A percentile compares a stretch with the other conserved stretches of the same genome.
phyloP scores from a whole-genome alignment of 768 basidiomycete species.

The Pisolithus tinctorius region DNA sequence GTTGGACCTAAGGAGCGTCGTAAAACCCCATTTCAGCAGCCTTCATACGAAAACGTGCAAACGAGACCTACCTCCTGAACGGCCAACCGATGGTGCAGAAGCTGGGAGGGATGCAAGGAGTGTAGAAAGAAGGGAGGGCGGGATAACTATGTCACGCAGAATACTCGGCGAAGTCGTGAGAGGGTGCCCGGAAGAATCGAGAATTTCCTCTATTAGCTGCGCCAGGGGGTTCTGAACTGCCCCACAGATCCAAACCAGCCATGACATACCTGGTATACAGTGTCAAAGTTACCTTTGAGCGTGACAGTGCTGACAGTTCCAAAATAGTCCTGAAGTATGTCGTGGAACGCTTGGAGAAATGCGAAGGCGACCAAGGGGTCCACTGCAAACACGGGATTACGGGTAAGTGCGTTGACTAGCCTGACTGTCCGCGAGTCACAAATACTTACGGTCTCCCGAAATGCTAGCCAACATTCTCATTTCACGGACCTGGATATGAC shows the following conservation, averaged over 20 bases:
- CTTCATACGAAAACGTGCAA: background rate
- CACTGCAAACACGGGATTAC: slow-evolving; percentile 36
- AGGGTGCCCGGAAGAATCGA: slow-evolving; percentile 89
- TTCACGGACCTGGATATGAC: slow-evolving; percentile 73
- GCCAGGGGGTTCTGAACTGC: background rate
- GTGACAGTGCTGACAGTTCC: slow-evolving; percentile 75
- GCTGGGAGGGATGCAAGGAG: slow-evolving; percentile 37
- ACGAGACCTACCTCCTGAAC: slow-evolving; percentile 19
- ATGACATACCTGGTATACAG: slow-evolving; percentile 80
- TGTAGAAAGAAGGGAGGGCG: slow-evolving; percentile 81
- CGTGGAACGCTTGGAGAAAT: slow-evolving; percentile 79
- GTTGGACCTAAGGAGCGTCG: slow-evolving; percentile 12
- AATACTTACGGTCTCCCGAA: slow-evolving; percentile 75
- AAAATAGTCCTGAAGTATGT: slow-evolving; percentile 82
- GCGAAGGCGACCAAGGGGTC: slow-evolving; percentile 89
- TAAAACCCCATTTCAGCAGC: background rate
- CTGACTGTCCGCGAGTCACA: too few relatives aligned
- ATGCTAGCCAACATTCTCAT: slow-evolving; percentile 75
- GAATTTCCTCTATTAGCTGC: slow-evolving; percentile 90
- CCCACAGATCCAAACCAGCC: too few relatives aligned
- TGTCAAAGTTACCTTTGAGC: slow-evolving; percentile 88
- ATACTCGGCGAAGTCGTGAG: slow-evolving; percentile 87
- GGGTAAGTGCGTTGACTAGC: background rate
- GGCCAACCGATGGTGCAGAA: slow-evolving; percentile 20
- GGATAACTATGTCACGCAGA: slow-evolving; percentile 88